Conservation (phyloP, 495 filamentous ascomycete genomes). For the Letharia columbiana region DNA sequence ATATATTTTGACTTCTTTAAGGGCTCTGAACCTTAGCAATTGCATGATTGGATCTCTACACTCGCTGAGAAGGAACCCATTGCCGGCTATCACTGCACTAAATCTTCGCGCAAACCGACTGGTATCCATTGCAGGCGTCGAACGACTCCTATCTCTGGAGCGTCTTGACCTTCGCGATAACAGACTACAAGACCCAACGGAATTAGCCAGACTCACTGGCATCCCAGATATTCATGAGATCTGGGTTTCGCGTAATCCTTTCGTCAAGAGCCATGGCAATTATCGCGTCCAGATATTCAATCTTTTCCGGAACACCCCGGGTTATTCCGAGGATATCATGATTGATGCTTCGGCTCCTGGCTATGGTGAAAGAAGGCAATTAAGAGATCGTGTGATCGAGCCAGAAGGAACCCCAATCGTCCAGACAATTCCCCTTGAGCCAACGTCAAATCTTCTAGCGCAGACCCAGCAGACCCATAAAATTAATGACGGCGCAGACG, state of each 20-base stretch:
- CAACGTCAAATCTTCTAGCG: slow-evolving; percentile 23
- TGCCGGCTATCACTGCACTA: slow-evolving; percentile 87
- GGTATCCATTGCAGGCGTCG: slow-evolving; percentile 79
- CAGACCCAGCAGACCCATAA: slow-evolving; percentile 32
- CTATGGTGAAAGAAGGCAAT: slow-evolving; percentile 71
- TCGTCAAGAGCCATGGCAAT: slow-evolving; percentile 73
- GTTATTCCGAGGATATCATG: slow-evolving; percentile 80
- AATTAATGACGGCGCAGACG: slow-evolving; percentile 33
- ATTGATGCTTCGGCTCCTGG: slow-evolving; percentile 77
- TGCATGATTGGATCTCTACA: slow-evolving; percentile 97
- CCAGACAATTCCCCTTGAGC: slow-evolving; percentile 49
- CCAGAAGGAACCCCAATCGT: slow-evolving; percentile 67
- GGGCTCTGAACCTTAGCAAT: slow-evolving; percentile 83
- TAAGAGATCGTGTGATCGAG: slow-evolving; percentile 74
- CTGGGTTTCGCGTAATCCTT: slow-evolving; percentile 84
- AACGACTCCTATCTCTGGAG: slow-evolving; percentile 79
- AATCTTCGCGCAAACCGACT: slow-evolving; percentile 88
- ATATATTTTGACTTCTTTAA: slow-evolving; percentile 67
- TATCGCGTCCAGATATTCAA: slow-evolving; percentile 93
- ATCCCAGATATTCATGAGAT: slow-evolving; percentile 88
- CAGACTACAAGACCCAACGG: slow-evolving; percentile 77
- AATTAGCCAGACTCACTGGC: slow-evolving; percentile 80
- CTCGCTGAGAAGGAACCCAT: slow-evolving; percentile 73
- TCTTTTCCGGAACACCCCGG: slow-evolving; percentile 85
- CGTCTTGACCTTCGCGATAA: slow-evolving; percentile 89